A percentile compares a stretch with the other conserved stretches of the same genome.
These are phyloP conservation scores for Cadophora malorum DNA, from an alignment of 2,329 filamentous ascomycete species.

Conservation along the genomic window DNA sequence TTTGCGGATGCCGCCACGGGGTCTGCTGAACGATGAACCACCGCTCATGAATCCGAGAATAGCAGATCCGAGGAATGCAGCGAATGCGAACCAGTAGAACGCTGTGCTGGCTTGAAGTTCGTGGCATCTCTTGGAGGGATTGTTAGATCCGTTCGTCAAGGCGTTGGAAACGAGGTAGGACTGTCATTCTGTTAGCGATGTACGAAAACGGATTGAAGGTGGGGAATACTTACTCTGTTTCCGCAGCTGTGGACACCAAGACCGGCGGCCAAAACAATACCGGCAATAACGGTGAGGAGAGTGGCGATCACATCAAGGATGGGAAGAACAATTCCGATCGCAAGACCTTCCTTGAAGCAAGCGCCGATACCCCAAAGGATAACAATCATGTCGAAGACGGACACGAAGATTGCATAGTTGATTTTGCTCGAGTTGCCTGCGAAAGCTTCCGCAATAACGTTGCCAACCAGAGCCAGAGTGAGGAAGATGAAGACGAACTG, in stretches of 20 bases:
- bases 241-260: conserved; percentile 73
- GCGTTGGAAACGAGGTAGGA: conserved; percentile 54
- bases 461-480: conserved; percentile 43
- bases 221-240: conserved; percentile 54
- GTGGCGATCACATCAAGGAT: conserved; percentile 64
- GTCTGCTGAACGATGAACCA: conserved; percentile 20
- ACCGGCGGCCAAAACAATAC: conserved; percentile 73
- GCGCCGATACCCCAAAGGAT: conserved; percentile 67
- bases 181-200: conserved; percentile 36
- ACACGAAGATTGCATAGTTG: conserved; percentile 70
- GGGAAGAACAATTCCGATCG: conserved; percentile 57
- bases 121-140: conserved; percentile 70
- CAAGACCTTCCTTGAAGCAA: conserved; percentile 59
- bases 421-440: conserved; percentile 64
- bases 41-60: conserved; percentile 50
- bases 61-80: conserved; percentile 62
- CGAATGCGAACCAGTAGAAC: conserved; percentile 82
- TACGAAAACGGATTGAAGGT: no score
- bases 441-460: conserved; percentile 58
- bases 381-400: conserved; percentile 69
- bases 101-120: conserved; percentile 76
- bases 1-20: conserved; percentile 49
- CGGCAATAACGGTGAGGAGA: conserved; percentile 72
- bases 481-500: conserved; percentile 44
- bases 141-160: conserved; percentile 63